Evolutionary conservation across 1,284 basidiomycete species (phyloP), one percentile per base, ranked within the genome.

Genomic region (Pholiota adiposa): DNA sequence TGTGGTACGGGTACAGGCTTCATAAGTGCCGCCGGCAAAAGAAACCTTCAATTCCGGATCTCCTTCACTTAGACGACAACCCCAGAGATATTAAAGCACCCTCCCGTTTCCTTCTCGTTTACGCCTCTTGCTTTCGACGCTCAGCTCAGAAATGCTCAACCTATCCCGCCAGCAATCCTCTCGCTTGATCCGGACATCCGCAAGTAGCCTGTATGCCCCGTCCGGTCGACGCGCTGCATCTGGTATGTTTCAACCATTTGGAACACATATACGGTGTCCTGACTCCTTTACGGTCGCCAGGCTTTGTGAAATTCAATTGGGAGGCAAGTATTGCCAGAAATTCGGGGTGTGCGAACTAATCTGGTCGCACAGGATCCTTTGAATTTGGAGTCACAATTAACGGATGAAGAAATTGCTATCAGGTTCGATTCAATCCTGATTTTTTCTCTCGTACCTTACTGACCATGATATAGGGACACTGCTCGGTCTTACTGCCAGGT

Each of bases 401-500:
- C 93, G 0, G 94, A 96, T 44, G 96, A 98, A 51, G 96, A 98
- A 76, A 81, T 87, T 60, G 92, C 93, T 5, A 92, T 98, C 69
- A 86, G 93, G 94, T 93, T 52, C 18, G 29, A 27, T 19, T 18
- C 36, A 43, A 44, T 36, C 36, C 44, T 43, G n/a, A 52, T 27
- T 18, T 56, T 41, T n/a, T 51, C 43, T 55, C 55, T 41, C 44
- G 44, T 38, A 54, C 59, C 52, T 61, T 33, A 49, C 43, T 50
- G 18, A 53, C 8, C 9, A 46, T 34, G 23, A 16, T 48, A 64
- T 50, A 94, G 93, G 29, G 92, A 97, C 68, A 92, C 92, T 6
- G 92, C 96, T 1, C 85, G 86, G 49, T 82, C 84, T 50, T 98
- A 96, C 72, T 96, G 93, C 69, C 92, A 93, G 81, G 90, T 79